These are phyloP conservation scores for Colletotrichum sidae DNA, from an alignment of 2,329 filamentous ascomycete genomes.

Conservation along the genomic window DNA sequence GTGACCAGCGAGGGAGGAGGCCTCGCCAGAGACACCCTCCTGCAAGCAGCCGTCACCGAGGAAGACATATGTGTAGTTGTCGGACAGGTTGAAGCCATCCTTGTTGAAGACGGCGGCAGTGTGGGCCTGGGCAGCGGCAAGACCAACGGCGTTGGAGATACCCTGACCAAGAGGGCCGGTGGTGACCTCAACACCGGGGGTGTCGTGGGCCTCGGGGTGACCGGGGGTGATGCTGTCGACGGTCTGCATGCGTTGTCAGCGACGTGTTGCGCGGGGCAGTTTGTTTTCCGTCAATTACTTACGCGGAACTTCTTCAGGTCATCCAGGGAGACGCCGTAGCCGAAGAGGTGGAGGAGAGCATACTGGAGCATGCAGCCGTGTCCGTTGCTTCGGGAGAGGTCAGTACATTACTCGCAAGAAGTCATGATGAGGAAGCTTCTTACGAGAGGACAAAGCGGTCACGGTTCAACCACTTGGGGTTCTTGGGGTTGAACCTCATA, in stretches of 20 bases:
- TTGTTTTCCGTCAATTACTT: slow-evolving; percentile 54
- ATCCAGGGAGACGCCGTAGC: slow-evolving; percentile 86
- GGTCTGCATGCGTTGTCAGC: slow-evolving; percentile 46
- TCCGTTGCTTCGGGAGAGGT: slow-evolving; percentile 76
- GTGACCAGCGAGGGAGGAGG: slow-evolving; percentile 92
- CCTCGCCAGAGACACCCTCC: slow-evolving; percentile 97
- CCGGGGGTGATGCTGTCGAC: slow-evolving; percentile 86
- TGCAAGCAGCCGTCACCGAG: slow-evolving; percentile 98
- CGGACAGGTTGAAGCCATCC: slow-evolving; percentile 87
- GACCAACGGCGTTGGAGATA: slow-evolving; percentile 96
- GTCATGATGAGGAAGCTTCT: slow-evolving; percentile 56
- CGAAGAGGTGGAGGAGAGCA: slow-evolving; percentile 95
- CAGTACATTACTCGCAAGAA: not conserved
- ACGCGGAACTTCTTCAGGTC: slow-evolving; percentile 98
- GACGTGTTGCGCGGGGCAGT: not conserved
- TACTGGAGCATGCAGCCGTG: slow-evolving; percentile 99
- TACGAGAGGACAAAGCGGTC: slow-evolving; percentile 99
- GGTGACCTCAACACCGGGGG: slow-evolving; percentile 96
- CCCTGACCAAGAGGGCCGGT: slow-evolving; percentile 98
- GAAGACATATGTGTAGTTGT: slow-evolving; percentile 98
- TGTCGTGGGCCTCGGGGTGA: slow-evolving; percentile 97
- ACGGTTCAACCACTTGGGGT: slow-evolving; percentile 95
- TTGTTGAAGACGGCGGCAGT: slow-evolving; percentile 95
- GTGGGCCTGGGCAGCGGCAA: slow-evolving; percentile 96
- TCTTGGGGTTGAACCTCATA: slow-evolving; percentile 99